Conservation (phyloP, 805 yeast genomes). For the Kockiozyma suomiensis region DNA sequence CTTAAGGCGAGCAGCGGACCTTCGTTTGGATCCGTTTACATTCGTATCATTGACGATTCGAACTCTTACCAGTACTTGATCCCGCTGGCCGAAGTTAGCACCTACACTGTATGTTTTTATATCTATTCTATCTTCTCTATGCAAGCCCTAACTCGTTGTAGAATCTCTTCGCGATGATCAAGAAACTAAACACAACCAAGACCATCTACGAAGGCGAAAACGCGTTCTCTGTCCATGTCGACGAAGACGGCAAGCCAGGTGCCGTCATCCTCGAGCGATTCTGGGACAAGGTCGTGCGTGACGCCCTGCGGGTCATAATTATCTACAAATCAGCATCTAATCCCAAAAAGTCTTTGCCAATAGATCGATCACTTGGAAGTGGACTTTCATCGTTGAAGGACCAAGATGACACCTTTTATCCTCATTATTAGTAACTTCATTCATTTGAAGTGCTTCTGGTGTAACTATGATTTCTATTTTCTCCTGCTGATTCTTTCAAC, state of each 20-base stretch:
- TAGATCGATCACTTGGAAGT: slow-evolving; percentile 28
- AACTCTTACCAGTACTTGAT: slow-evolving; percentile 23
- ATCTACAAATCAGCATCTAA: slow-evolving; percentile 15
- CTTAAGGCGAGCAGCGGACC: slow-evolving; percentile 12
- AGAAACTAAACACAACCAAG: slow-evolving; percentile 30
- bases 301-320: slow-evolving; percentile 30
- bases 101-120: slow-evolving; percentile 17
- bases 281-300: slow-evolving; percentile 35
- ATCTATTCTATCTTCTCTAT: too few relatives aligned
- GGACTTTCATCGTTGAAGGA: slow-evolving; percentile 29
- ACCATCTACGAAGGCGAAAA: slow-evolving; percentile 28
- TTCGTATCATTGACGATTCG: slow-evolving; percentile 24
- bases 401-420: slow-evolving; percentile 30
- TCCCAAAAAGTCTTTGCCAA: slow-evolving; percentile 19
- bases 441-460: background rate
- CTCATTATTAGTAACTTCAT: slow-evolving; percentile 18
- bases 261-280: slow-evolving; percentile 34
- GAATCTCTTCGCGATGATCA: slow-evolving; percentile 28
- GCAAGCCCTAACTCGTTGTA: background rate
- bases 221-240: slow-evolving; percentile 33
- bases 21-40: slow-evolving; percentile 20
- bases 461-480: too few relatives aligned
- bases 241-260: slow-evolving; percentile 32
- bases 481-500: too few relatives aligned
- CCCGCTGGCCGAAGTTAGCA: slow-evolving; percentile 26